Evolutionary conservation across 2,329 filamentous ascomycete genomes (phyloP).

Genomic region (Diplodia seriata): DNA sequence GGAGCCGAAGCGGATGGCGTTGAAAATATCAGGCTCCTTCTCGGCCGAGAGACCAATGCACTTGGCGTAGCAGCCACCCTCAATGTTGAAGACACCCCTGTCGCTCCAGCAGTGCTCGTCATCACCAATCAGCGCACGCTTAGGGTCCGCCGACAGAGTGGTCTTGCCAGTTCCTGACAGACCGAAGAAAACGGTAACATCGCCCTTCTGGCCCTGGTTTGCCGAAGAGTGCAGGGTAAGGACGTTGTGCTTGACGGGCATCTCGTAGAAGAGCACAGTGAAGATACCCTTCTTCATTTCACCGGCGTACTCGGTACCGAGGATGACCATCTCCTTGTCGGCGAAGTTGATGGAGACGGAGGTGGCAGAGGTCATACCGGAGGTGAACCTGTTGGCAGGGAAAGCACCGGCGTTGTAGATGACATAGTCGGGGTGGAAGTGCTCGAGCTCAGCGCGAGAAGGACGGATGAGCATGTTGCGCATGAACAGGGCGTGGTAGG

Average conservation of each 20-base stretch:
- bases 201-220: slow-evolving; percentile 92
- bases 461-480: slow-evolving; percentile 99
- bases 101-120: slow-evolving; percentile 99
- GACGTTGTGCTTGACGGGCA: slow-evolving; percentile 99
- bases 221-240: slow-evolving; percentile 97
- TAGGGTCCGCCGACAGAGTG: slow-evolving; percentile 94
- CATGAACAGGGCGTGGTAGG: slow-evolving; percentile 99
- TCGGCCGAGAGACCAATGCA: slow-evolving; percentile 95
- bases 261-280: slow-evolving; percentile 99
- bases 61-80: slow-evolving; percentile 99
- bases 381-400: slow-evolving; percentile 97
- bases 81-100: slow-evolving; percentile 97
- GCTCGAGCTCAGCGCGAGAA: slow-evolving; percentile 85
- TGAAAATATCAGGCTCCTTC: slow-evolving; percentile 98
- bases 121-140: slow-evolving; percentile 94
- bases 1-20: slow-evolving; percentile 94
- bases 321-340: slow-evolving; percentile 99
- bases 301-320: slow-evolving; percentile 97
- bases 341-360: slow-evolving; percentile 99
- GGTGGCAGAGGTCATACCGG: slow-evolving; percentile 97
- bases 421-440: slow-evolving; percentile 99
- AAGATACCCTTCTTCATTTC: slow-evolving; percentile 99
- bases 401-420: slow-evolving; percentile 99
- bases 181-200: slow-evolving; percentile 99
- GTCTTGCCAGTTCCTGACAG: slow-evolving; percentile 99